Percentiles rank a stretch among this genome's conserved stretches.
phyloP scores from a whole-genome alignment of 129 eudicot genomes.

The Sambucus nigra region DNA sequence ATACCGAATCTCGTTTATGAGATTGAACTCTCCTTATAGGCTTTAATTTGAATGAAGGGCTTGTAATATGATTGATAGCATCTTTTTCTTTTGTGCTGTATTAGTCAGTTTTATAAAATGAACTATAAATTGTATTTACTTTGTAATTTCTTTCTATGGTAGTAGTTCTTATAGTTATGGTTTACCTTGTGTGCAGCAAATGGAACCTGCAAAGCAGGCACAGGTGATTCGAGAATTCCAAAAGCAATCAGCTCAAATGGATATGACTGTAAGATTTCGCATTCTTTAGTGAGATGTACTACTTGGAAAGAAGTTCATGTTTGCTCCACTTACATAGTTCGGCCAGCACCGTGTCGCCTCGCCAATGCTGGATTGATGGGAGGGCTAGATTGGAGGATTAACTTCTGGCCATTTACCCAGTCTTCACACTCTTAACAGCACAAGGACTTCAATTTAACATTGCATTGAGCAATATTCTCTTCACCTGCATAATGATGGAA shows the following conservation, averaged over 20 bases:
- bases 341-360: no score
- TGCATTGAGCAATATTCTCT: background rate
- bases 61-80: background rate
- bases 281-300: constrained; percentile 4
- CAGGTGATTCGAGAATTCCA: constrained; percentile 89
- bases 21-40: background rate
- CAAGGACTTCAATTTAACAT: background rate
- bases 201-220: constrained; percentile 90
- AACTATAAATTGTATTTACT: background rate
- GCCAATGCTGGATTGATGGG: no score
- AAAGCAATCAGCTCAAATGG: constrained; percentile 97
- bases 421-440: no score
- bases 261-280: constrained; percentile 88
- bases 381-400: no score
- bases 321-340: background rate
- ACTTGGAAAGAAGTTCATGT: background rate
- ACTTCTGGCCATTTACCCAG: no score
- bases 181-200: constrained; percentile 51
- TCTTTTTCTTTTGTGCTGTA: no score
- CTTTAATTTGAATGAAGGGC: background rate
- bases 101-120: background rate
- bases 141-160: background rate
- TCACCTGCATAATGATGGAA: constrained; percentile 1
- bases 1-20: background rate
- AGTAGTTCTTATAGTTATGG: constrained; percentile 7